Conservation (phyloP, 768 basidiomycete species). For the Tylopilus intermedius region DNA sequence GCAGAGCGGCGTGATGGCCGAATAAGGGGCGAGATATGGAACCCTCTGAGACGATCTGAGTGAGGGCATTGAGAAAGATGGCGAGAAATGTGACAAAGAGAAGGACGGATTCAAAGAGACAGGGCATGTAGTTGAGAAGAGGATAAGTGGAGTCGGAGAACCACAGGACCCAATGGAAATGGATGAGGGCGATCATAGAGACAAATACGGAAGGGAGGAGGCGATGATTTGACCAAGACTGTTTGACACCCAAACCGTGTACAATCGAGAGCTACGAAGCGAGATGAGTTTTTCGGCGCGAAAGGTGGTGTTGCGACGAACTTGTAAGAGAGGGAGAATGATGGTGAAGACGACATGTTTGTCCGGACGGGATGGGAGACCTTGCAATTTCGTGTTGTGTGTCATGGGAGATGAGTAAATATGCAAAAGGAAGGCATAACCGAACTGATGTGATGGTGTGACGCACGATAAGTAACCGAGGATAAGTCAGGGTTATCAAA, state of each 20-base stretch:
- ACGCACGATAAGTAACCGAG: not conserved
- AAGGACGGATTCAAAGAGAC: conserved; percentile 64
- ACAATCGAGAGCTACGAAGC: conserved; percentile 50
- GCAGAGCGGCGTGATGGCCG: conserved; percentile 38
- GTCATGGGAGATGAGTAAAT: conserved; percentile 66
- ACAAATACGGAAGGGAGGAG: conserved; percentile 64
- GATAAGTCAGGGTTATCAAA: not conserved
- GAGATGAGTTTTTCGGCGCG: not conserved
- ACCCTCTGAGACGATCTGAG: conserved; percentile 63
- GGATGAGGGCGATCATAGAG: conserved; percentile 53
- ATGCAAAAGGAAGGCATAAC: conserved; percentile 72
- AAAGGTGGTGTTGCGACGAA: conserved; percentile 24
- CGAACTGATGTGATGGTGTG: conserved; percentile 42
- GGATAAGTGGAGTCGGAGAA: conserved; percentile 50
- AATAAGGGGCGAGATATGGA: conserved; percentile 55
- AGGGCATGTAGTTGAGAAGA: conserved; percentile 69
- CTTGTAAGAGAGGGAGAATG: conserved; percentile 68
- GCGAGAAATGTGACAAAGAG: conserved; percentile 55
- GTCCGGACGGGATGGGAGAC: conserved; percentile 60
- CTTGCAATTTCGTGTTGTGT: conserved; percentile 39
- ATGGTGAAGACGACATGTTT: conserved; percentile 71
- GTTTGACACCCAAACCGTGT: conserved; percentile 62
- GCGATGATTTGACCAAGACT: conserved; percentile 60
- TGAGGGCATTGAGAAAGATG: conserved; percentile 53
- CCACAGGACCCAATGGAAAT: conserved; percentile 64